Conservation (phyloP, 805 yeast species). For the Deakozyma indianensis region DNA sequence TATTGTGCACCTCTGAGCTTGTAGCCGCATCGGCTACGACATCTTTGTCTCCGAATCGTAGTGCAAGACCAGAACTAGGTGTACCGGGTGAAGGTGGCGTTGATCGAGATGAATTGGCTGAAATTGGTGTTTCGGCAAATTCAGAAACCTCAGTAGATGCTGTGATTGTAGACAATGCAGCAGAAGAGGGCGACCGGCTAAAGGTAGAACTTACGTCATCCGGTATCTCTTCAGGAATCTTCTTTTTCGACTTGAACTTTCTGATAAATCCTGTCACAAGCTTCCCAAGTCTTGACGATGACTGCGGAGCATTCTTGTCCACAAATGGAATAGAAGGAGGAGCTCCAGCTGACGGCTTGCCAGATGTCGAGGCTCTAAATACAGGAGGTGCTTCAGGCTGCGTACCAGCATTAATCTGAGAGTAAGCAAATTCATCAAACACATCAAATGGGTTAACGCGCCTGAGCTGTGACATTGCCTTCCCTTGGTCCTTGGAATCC, state of each 20-base stretch:
- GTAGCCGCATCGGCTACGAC: not conserved
- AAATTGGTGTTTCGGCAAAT: not conserved
- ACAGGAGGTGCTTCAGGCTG: not conserved
- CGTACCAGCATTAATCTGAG: not conserved
- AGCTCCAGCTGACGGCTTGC: not conserved
- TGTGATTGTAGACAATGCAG: not conserved
- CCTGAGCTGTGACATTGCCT: constrained; percentile 8
- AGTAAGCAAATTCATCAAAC: constrained; percentile 24
- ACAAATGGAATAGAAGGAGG: not conserved
- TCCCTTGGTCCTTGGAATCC: constrained; percentile 1
- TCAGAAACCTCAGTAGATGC: not conserved
- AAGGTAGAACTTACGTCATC: not conserved
- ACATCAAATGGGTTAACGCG: constrained; percentile 22
- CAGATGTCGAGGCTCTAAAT: not conserved
- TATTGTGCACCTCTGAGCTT: not conserved
- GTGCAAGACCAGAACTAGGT: not conserved
- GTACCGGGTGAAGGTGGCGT: constrained; percentile 1
- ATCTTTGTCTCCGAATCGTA: not conserved
- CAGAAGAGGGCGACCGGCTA: not conserved
- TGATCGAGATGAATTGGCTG: not conserved
- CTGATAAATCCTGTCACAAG: not conserved
- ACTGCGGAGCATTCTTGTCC: not conserved
- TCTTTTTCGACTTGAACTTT: not conserved
- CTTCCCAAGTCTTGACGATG: not conserved
- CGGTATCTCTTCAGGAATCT: not conserved